Base-by-base conservation (phyloP, 2,329 filamentous ascomycete species). In the Penicillium sp. region DNA sequence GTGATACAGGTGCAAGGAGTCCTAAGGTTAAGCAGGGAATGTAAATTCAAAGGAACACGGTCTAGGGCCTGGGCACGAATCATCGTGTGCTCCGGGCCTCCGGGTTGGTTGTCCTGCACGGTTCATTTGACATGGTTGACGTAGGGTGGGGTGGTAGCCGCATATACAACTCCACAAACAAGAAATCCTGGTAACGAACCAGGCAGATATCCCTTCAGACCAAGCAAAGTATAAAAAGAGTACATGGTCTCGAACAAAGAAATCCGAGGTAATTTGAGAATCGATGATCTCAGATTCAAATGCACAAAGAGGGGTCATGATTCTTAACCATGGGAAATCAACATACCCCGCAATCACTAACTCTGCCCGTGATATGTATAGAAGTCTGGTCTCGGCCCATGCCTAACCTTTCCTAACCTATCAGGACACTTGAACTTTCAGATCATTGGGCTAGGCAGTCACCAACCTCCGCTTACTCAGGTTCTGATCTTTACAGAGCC, bases 21-120 rank as follows among this genome's bases (percentile, higher is more conserved):
- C 29, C 55, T 49, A 53, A 53, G 35, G 37, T 31, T 33, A 22
- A 23, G 12, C n/a, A 12, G 18, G 26, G 26, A 41, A 22, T 29
- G 15, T 9, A 33, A 43, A 33, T 51, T 33, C 12, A 18, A 25
- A 40, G 35, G 12, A 41, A 26, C 15, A 29, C 20, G 40, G 23
- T 12, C 18, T 35, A 40, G 37, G 27, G 18, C 22, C 22, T 44
- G 23, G 40, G 40, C 49, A 27, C 55, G 53, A 64, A 62, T 59
- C 57, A 59, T 12, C 42, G 18, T n/a, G 3, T 45, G 18, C 51
- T 51, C 62, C 61, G 57, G 56, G 22, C 51, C 40, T 61, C 61
- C 62, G 59, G 50, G 43, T 54, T 49, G 11, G 33, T 49, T 42
- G n/a, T 35, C 26, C 44, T 49, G 47, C 46, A 51, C 51, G 44